phyloP scores from a whole-genome alignment of 1,284 basidiomycete species.

The Austroboletus novae-zelandiae region DNA sequence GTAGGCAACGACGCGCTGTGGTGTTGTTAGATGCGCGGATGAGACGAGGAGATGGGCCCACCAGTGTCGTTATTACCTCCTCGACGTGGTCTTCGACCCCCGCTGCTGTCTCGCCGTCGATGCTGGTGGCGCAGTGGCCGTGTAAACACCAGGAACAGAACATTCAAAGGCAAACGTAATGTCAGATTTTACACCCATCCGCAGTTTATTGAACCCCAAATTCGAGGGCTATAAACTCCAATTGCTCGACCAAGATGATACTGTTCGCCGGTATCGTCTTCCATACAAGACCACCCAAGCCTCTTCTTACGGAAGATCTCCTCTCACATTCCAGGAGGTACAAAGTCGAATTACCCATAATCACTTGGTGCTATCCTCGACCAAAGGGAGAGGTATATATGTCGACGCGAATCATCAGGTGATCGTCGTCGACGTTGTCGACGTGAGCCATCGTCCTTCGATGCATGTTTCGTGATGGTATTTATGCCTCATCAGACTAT shows the following conservation, averaged over 20 bases:
- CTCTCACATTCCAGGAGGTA: constrained; percentile 77
- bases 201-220: constrained; percentile 68
- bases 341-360: constrained; percentile 84
- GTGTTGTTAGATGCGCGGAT: too few relatives aligned
- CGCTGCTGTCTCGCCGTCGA: too few relatives aligned
- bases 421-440: constrained; percentile 55
- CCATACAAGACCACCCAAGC: constrained; percentile 56
- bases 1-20: too few relatives aligned
- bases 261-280: constrained; percentile 49
- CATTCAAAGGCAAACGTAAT: constrained; percentile 10
- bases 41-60: too few relatives aligned
- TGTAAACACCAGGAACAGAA: too few relatives aligned
- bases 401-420: constrained; percentile 69
- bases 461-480: constrained; percentile 4
- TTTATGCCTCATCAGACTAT: constrained; percentile 40
- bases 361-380: constrained; percentile 60
- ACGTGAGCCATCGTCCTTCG: constrained; percentile 42
- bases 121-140: too few relatives aligned
- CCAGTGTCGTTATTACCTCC: too few relatives aligned
- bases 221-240: constrained; percentile 84
- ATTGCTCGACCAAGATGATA: constrained; percentile 53
- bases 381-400: constrained; percentile 57
- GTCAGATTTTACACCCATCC: constrained; percentile 39
- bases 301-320: constrained; percentile 54
- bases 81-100: too few relatives aligned